Evolutionary conservation across 208 protist species (phyloP).

Genomic region (Leishmania turanica): DNA sequence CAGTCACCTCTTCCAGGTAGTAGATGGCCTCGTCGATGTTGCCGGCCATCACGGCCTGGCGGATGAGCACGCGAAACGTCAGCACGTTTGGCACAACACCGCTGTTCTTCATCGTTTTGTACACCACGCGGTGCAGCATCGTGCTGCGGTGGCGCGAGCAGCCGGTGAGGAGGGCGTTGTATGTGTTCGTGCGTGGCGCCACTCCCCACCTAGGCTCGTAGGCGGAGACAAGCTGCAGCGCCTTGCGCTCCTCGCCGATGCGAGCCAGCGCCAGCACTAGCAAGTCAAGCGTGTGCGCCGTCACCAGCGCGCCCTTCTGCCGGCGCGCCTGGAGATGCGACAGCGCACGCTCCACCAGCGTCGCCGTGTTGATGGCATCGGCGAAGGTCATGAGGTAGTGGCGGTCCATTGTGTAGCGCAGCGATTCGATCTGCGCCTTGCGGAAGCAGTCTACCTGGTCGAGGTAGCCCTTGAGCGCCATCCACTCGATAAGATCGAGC

Average conservation of each 20-base stretch:
- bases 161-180: conserved; percentile 73
- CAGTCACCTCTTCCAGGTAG: conserved; percentile 71
- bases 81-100: conserved; percentile 70
- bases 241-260: conserved; percentile 69
- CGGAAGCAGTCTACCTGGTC: conserved; percentile 71
- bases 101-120: conserved; percentile 56
- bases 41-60: conserved; percentile 69
- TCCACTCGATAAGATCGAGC: conserved; percentile 77
- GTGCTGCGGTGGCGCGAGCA: conserved; percentile 42
- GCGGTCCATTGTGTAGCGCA: conserved; percentile 81
- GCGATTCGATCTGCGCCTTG: conserved; percentile 64
- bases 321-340: conserved; percentile 49
- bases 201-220: conserved; percentile 69
- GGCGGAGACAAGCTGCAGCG: conserved; percentile 58
- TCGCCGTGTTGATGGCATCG: conserved; percentile 42
- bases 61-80: conserved; percentile 85
- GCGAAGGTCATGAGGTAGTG: conserved; percentile 76
- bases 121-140: conserved; percentile 65
- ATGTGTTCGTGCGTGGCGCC: conserved; percentile 69
- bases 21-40: conserved; percentile 82
- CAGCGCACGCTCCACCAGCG: conserved; percentile 53
- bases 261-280: conserved; percentile 65
- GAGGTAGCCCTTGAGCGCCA: conserved; percentile 79
- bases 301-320: conserved; percentile 47
- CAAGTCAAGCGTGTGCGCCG: conserved; percentile 77